These are phyloP conservation scores for Debaryomyces hansenii DNA, from an alignment of 805 yeast species.

Conservation along the genomic window DNA sequence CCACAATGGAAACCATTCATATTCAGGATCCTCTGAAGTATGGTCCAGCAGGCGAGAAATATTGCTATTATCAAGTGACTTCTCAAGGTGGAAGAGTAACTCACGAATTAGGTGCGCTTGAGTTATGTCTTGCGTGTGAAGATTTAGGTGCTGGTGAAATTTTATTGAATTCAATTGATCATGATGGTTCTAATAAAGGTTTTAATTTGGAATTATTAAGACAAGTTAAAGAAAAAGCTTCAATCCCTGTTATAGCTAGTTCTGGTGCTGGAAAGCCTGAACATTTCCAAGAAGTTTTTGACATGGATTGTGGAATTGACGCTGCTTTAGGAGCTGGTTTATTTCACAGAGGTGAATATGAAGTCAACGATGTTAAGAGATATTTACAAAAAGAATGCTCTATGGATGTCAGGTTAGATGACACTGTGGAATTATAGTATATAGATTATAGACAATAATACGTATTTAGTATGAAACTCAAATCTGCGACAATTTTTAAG, in stretches of 20 bases:
- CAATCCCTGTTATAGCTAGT: conserved; percentile 94
- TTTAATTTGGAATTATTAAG: conserved; percentile 82
- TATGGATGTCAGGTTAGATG: conserved; percentile 73
- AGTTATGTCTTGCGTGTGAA: conserved; percentile 85
- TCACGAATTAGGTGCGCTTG: conserved; percentile 86
- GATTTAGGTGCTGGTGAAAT: conserved; percentile 96
- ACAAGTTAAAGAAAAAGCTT: conserved; percentile 73
- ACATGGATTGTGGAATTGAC: conserved; percentile 71
- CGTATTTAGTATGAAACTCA: not conserved
- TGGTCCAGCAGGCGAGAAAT: conserved; percentile 89
- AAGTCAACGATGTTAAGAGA: conserved; percentile 79
- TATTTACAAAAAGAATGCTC: conserved; percentile 55
- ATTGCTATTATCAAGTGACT: conserved; percentile 93
- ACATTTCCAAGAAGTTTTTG: conserved; percentile 88
- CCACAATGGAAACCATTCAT: conserved; percentile 62
- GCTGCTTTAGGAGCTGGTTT: conserved; percentile 99
- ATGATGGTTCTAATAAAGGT: conserved; percentile 95
- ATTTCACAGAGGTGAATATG: conserved; percentile 94
- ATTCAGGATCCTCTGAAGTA: conserved; percentile 48
- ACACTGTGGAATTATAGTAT: conserved; percentile 20
- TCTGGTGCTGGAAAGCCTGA: conserved; percentile 95
- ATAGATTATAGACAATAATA: not conserved
- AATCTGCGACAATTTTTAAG: too few species aligned
- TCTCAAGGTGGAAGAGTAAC: conserved; percentile 93
- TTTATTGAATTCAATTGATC: conserved; percentile 89